Percentiles rank a stretch among this genome's conserved stretches.
These are phyloP conservation scores for Biscogniauxia marginata DNA, from an alignment of 2,329 filamentous ascomycete genomes.

Conservation along the genomic window DNA sequence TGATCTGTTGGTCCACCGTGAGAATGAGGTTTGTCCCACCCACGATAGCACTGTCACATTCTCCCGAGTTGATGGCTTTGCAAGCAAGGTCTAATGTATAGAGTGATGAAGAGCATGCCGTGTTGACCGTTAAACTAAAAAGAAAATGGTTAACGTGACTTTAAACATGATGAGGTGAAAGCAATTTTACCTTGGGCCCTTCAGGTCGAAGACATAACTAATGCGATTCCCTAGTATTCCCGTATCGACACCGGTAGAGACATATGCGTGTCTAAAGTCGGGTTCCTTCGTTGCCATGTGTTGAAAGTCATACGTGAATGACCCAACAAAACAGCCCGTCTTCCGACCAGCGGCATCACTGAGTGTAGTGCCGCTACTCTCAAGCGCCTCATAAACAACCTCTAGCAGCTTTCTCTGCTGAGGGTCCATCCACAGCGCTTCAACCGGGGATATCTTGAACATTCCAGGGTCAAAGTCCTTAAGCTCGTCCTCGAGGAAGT, in stretches of 20 bases:
- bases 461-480: slow-evolving; percentile 29
- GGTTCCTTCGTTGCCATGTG: slow-evolving; percentile 22
- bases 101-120: slow-evolving; percentile 38
- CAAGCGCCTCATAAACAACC: slow-evolving; percentile 39
- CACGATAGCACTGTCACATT: slow-evolving; percentile 36
- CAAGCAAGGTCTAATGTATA: slow-evolving; percentile 34
- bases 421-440: slow-evolving; percentile 39
- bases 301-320: slow-evolving; percentile 18
- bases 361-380: slow-evolving; percentile 31
- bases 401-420: slow-evolving; percentile 40
- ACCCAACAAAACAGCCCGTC: slow-evolving; percentile 23
- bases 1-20: slow-evolving; percentile 28
- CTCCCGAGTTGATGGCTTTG: slow-evolving; percentile 25
- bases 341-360: slow-evolving; percentile 21
- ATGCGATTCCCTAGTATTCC: slow-evolving; percentile 37
- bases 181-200: slow-evolving; percentile 27
- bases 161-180: too few relatives aligned
- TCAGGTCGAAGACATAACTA: slow-evolving; percentile 35
- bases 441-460: slow-evolving; percentile 37
- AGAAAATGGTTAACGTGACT: too few relatives aligned
- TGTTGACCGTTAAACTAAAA: slow-evolving; percentile 22
- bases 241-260: slow-evolving; percentile 30
- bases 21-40: slow-evolving; percentile 38
- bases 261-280: slow-evolving; percentile 16
- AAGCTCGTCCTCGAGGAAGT: slow-evolving; percentile 15